Percentiles rank a stretch among this genome's conserved stretches.
phyloP scores from a whole-genome alignment of 2,329 filamentous ascomycete species.

The Colletotrichum viniferum region DNA sequence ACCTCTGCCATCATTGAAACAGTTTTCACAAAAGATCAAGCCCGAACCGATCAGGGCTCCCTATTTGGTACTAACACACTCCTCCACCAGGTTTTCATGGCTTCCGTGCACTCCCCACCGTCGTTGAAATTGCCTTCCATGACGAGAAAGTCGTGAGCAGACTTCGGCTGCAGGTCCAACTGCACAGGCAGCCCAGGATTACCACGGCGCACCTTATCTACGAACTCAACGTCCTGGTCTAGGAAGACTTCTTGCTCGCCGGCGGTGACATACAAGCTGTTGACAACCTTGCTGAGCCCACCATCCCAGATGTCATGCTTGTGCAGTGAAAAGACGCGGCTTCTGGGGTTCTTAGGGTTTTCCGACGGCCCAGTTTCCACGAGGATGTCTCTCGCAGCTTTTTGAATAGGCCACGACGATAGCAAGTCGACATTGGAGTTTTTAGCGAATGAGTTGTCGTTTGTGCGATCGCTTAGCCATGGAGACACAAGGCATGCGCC shows the following conservation, averaged over 20 bases:
- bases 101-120: background rate
- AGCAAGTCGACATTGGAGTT: background rate
- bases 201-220: background rate
- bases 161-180: background rate
- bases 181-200: background rate
- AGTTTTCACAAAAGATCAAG: background rate
- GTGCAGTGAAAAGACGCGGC: background rate
- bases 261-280: background rate
- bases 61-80: background rate
- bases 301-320: background rate
- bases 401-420: background rate
- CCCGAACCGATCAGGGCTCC: background rate
- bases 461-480: background rate
- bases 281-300: background rate
- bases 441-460: background rate
- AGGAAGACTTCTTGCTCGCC: background rate
- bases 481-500: background rate
- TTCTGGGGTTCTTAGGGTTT: background rate
- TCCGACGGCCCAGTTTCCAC: background rate
- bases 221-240: background rate
- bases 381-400: background rate
- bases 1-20: background rate
- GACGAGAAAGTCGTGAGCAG: background rate
- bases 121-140: background rate
- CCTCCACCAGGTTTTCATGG: background rate